phyloP scores from a whole-genome alignment of 345 rosid species.

The Hibiscus mutabilis region DNA sequence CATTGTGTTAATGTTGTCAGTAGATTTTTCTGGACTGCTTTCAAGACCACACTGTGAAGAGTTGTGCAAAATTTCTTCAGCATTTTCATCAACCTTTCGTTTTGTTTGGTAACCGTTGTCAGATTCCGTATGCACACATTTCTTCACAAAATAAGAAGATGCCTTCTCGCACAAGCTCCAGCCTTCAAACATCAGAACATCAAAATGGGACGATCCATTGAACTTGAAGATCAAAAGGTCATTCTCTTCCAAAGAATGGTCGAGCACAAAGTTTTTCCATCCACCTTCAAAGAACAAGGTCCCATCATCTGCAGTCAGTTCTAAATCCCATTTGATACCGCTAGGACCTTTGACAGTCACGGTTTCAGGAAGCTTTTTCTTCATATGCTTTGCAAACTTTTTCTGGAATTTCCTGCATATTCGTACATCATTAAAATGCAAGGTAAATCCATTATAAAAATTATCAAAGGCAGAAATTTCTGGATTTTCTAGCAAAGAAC shows the following conservation, averaged over 20 bases:
- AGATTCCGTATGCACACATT: slow-evolving; percentile 30
- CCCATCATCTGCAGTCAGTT: slow-evolving; percentile 30
- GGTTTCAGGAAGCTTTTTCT: slow-evolving; percentile 40
- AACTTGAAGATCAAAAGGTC: slow-evolving; percentile 67
- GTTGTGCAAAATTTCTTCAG: slow-evolving; percentile 17
- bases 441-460: not conserved
- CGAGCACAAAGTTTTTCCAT: slow-evolving; percentile 58
- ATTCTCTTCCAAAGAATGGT: slow-evolving; percentile 45
- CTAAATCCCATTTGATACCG: slow-evolving; percentile 47
- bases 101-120: slow-evolving; percentile 20
- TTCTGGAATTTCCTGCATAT: slow-evolving; percentile 55
- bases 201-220: slow-evolving; percentile 57
- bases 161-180: slow-evolving; percentile 64
- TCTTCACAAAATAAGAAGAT: slow-evolving; percentile 49
- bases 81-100: slow-evolving; percentile 20
- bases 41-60: too few species aligned
- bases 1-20: not conserved
- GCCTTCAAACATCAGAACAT: slow-evolving; percentile 55
- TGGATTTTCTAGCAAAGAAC: not conserved
- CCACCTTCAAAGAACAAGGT: too few species aligned
- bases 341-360: slow-evolving; percentile 68
- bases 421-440: not conserved
- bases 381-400: slow-evolving; percentile 41
- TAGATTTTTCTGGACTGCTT: slow-evolving; percentile 20
- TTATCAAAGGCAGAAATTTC: not conserved